Evolutionary conservation across 139 green algal genomes (phyloP), one percentile per base, ranked within the genome.

Genomic region (Limnomonas spitsbergensis): DNA sequence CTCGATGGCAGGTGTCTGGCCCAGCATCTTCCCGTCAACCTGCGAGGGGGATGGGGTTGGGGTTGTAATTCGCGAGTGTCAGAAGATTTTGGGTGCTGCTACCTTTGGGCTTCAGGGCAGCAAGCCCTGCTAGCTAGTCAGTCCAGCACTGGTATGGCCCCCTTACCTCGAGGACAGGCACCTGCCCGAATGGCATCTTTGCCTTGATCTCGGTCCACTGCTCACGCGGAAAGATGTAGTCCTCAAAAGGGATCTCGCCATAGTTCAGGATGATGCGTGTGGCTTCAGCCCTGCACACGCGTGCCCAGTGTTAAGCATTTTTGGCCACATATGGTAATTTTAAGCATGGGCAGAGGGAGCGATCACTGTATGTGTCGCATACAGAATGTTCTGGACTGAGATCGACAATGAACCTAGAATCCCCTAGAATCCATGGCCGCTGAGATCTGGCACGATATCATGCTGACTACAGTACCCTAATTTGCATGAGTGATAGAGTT

Each of bases 151-250:
- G 4, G 3, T 40, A 9, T 54, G 38, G 32, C 53, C 38, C 20
- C 32, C 66, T 26, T n/a, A 88, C 47, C 76, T 89, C 75, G 27
- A 89, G 81, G 31, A 85, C 75, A 1, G 84, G 84, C 14, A 84
- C 61, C 70, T 86, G 81, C 1, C 78, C 75, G 40, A 86, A 86
- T 0, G 84, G 84, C 35, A 73, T 79, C 38, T 72, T 82, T 32
- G 78, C 2, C 72, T 88, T 88, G 2, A 78, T 1, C 53, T 69
- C 34, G 3, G 73, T 42, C 73, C 73, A 79, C 4, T 24, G 4
- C 26, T 71, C 35, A 53, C 9, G 24, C 2, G 34, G 24, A 34
- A 79, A 53, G 3, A 1, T 71, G 26, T 34, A 52, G 52, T 79
- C 73, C 36, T 70, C 52, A 71, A 79, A 71, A 3, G 52, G 52